A percentile compares a stretch with the other conserved stretches of the same genome.
phyloP scores from a whole-genome alignment of 352 stramenopile genomes.

The Pythium sukuiense region DNA sequence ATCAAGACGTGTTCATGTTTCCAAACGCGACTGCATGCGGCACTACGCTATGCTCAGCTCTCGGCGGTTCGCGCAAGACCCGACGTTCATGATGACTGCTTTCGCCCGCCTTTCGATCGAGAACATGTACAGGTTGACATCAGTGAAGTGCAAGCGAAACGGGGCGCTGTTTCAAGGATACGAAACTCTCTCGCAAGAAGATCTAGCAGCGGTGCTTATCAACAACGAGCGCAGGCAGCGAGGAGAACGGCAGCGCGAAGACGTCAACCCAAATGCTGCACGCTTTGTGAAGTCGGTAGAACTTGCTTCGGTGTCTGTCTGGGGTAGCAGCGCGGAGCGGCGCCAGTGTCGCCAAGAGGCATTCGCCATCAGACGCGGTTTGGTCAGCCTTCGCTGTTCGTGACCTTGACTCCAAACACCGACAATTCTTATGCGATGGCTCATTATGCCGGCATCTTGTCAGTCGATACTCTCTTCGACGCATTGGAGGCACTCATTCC shows the following conservation, averaged over 20 bases:
- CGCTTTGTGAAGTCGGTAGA: slow-evolving; percentile 18
- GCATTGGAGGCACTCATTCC: not conserved
- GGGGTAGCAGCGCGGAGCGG: slow-evolving; percentile 19
- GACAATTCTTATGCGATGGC: slow-evolving; percentile 20
- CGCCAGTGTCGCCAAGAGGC: slow-evolving; percentile 17
- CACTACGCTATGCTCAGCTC: slow-evolving; percentile 23
- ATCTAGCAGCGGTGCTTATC: not conserved
- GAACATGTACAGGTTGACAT: slow-evolving; percentile 25
- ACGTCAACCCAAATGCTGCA: not conserved
- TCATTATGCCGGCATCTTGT: slow-evolving; percentile 14
- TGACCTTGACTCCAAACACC: slow-evolving; percentile 18
- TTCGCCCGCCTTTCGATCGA: slow-evolving; percentile 18
- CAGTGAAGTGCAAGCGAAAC: slow-evolving; percentile 13
- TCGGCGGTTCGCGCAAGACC: slow-evolving; percentile 22
- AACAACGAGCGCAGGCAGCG: slow-evolving; percentile 15
- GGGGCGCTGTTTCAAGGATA: slow-evolving; percentile 6
- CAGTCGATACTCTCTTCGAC: slow-evolving; percentile 13
- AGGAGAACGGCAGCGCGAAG: not conserved
- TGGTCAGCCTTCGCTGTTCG: slow-evolving; percentile 16
- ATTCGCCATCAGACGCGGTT: slow-evolving; percentile 23
- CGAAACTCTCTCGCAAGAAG: slow-evolving; percentile 1
- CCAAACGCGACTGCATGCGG: slow-evolving; percentile 17
- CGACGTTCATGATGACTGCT: slow-evolving; percentile 13
- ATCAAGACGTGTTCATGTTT: slow-evolving; percentile 1
- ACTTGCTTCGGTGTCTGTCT: slow-evolving; percentile 15